Conservation (phyloP, 1,284 basidiomycete species). For the Tilletia caries region DNA sequence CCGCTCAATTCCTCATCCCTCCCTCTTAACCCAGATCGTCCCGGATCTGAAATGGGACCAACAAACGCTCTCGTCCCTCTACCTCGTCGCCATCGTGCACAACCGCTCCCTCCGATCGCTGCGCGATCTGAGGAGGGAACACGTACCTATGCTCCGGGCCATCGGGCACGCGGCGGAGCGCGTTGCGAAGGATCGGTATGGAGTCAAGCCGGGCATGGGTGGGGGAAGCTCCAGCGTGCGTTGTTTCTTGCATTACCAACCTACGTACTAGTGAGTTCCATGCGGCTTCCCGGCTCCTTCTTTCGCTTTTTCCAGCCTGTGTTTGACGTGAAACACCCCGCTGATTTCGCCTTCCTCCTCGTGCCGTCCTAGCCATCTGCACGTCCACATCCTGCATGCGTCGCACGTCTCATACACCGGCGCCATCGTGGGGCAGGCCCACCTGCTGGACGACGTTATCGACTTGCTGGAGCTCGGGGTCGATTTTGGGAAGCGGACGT, state of each 20-base stretch:
- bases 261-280: conserved; percentile 76
- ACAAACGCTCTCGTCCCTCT: conserved; percentile 60
- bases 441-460: conserved; percentile 87
- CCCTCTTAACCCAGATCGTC: conserved; percentile 28
- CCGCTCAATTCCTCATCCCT: neutral
- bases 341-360: too few relatives aligned
- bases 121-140: conserved; percentile 60
- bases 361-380: conserved; percentile 87
- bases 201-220: conserved; percentile 56
- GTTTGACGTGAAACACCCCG: too few relatives aligned
- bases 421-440: conserved; percentile 76
- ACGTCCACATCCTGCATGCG: conserved; percentile 80
- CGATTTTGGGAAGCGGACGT: conserved; percentile 66
- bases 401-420: conserved; percentile 43
- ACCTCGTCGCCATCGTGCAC: conserved; percentile 52
- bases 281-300: too few relatives aligned
- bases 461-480: conserved; percentile 63
- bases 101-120: conserved; percentile 49
- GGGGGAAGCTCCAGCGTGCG: conserved; percentile 57
- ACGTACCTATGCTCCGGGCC: conserved; percentile 67
- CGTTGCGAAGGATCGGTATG: conserved; percentile 65
- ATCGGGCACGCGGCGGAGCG: conserved; percentile 64
- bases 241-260: conserved; percentile 91
- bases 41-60: conserved; percentile 67
- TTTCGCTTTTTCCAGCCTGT: too few relatives aligned